Evolutionary conservation across 305 asterid species (phyloP), one percentile per base, ranked within the genome.

Genomic region (Solanum hybrid): DNA sequence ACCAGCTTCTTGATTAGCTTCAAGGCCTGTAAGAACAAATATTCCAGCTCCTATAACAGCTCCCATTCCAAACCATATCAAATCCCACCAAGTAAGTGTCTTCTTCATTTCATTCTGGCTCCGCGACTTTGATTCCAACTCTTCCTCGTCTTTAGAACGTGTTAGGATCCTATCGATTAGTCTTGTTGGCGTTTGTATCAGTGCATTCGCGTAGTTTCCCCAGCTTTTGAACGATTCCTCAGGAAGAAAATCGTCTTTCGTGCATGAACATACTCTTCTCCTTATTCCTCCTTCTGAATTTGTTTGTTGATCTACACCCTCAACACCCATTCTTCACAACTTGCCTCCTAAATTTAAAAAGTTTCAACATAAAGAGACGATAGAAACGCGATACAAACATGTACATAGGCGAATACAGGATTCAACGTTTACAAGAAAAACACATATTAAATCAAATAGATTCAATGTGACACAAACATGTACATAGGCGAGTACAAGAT

Each of bases 51-150:
- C 90, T 2, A 88, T 88, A 27, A 88, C 87, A 38, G 90, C 86
- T 76, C 89, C 89, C 79, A 88, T 56, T 4, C 90, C 87, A 24
- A 88, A 88, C 90, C 90, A 88, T 24, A 88, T 78, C 38, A 88
- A 81, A 69, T 88, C 90, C 90, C 90, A 88, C 90, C 89, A 88
- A 7, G 86, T 76, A 34, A 77, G 86, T 31, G 86, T 77, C 4
- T 45, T 88, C 89, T 88, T 88, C 89, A 88, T 88, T 36, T 77
- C 89, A 51, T 88, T 76, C 26, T 88, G 86, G 86, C 89, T 88
- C 37, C 73, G 24, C 7, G 86, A 51, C 72, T 76, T 88, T 14
- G 76, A 15, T 1, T 51, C 64, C 37, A 88, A 32, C 89, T 88
- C 89, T 37, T 51, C 45, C 64, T n/a, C 40, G 0, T 88, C 89